phyloP scores from a whole-genome alignment of 495 filamentous ascomycete species.

The Daldinia grandis region DNA sequence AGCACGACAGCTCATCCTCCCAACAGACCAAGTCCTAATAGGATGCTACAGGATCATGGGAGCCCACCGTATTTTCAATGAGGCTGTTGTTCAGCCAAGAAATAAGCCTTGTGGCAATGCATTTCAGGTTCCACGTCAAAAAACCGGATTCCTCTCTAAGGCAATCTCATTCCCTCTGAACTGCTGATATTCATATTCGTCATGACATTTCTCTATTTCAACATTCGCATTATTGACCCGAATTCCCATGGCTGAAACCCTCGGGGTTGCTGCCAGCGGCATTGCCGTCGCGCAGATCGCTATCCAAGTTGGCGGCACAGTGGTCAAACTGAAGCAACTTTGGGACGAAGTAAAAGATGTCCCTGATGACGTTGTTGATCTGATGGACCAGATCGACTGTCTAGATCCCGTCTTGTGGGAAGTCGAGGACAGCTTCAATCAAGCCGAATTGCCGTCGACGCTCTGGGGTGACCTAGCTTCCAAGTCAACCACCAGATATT shows the following conservation, averaged over 20 bases:
- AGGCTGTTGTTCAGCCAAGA: background rate
- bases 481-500: slow-evolving; percentile 21
- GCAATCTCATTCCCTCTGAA: background rate
- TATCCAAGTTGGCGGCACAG: slow-evolving; percentile 39
- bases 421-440: slow-evolving; percentile 30
- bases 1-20: too few relatives aligned
- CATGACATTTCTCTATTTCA: background rate
- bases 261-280: slow-evolving; percentile 49
- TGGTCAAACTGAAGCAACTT: slow-evolving; percentile 46
- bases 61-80: too few relatives aligned
- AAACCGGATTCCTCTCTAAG: background rate
- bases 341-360: slow-evolving; percentile 50
- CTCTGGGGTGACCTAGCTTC: slow-evolving; percentile 17
- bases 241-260: slow-evolving; percentile 44
- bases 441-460: slow-evolving; percentile 22
- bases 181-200: background rate
- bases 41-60: too few relatives aligned
- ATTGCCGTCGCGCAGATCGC: slow-evolving; percentile 46
- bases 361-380: slow-evolving; percentile 42
- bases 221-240: background rate
- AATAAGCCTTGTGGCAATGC: background rate
- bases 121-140: background rate
- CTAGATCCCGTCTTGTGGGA: slow-evolving; percentile 40
- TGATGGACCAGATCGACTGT: slow-evolving; percentile 45
- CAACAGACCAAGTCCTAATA: too few relatives aligned